These are phyloP conservation scores for Clavispora asparagi DNA, from an alignment of 805 yeast genomes.

Conservation along the genomic window DNA sequence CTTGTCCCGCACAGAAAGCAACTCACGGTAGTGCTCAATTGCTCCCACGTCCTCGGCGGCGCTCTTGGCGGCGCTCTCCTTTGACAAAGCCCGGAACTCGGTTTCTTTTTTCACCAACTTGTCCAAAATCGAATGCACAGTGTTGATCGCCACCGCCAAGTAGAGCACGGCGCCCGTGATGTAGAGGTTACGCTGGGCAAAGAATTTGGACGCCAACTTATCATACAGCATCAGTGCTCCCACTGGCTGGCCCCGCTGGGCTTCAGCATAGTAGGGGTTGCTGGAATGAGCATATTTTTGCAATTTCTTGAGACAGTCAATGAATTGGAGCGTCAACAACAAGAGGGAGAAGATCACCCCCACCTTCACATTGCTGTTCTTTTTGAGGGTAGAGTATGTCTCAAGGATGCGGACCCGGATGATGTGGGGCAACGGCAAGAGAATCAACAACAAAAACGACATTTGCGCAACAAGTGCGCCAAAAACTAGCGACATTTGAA, in stretches of 20 bases:
- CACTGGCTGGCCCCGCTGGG: slow-evolving; percentile 9
- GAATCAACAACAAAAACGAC: slow-evolving; percentile 41
- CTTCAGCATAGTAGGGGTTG: slow-evolving; percentile 18
- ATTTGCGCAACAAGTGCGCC: slow-evolving; percentile 48
- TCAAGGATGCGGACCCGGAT: slow-evolving; percentile 41
- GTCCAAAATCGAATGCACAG: slow-evolving; percentile 47
- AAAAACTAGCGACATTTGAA: slow-evolving; percentile 44
- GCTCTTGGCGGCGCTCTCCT: background rate
- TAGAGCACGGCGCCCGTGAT: slow-evolving; percentile 60
- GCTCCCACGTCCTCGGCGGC: slow-evolving; percentile 16
- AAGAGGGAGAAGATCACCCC: slow-evolving; percentile 36
- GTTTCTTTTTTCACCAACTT: slow-evolving; percentile 46
- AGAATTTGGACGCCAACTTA: slow-evolving; percentile 54
- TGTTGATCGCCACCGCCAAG: slow-evolving; percentile 48
- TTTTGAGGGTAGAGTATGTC: slow-evolving; percentile 28
- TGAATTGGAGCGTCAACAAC: slow-evolving; percentile 45
- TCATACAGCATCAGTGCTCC: slow-evolving; percentile 35
- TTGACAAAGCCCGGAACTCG: slow-evolving; percentile 19
- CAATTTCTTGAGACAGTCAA: slow-evolving; percentile 49
- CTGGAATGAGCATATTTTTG: slow-evolving; percentile 16
- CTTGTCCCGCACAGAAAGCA: slow-evolving; percentile 34
- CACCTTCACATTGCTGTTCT: slow-evolving; percentile 40
- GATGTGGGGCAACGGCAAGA: slow-evolving; percentile 50
- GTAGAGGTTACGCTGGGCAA: slow-evolving; percentile 59
- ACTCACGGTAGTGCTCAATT: slow-evolving; percentile 28